phyloP scores from a whole-genome alignment of 2,329 filamentous ascomycete species.

The Nemania bipapillata region DNA sequence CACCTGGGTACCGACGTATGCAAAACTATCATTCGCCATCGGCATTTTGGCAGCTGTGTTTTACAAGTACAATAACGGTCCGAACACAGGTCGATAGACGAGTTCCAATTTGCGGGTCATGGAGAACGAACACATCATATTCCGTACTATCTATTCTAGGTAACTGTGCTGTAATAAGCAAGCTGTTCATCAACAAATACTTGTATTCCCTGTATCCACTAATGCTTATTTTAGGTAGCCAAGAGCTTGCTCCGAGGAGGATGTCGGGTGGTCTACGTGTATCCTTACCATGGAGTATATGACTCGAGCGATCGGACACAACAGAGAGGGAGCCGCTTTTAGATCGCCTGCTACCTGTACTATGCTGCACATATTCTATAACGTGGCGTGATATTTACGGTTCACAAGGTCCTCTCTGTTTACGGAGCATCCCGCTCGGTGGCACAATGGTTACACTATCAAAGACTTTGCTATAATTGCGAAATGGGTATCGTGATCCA shows the following conservation, averaged over 20 bases:
- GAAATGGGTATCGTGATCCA: slow-evolving; percentile 25
- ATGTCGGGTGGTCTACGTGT: not conserved
- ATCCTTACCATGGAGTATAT: not conserved
- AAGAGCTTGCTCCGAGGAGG: not conserved
- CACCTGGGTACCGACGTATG: too few relatives aligned
- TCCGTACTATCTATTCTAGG: too few relatives aligned
- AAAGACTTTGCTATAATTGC: not conserved
- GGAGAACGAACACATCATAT: not conserved
- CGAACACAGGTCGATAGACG: too few relatives aligned
- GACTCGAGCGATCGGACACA: not conserved
- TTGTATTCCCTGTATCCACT: not conserved
- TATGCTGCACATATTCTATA: not conserved
- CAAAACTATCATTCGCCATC: too few relatives aligned
- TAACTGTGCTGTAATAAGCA: too few relatives aligned
- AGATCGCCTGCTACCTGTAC: slow-evolving; percentile 16
- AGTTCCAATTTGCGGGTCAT: not conserved
- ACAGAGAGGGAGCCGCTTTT: slow-evolving; percentile 13
- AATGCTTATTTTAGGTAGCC: not conserved
- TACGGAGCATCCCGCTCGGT: not conserved
- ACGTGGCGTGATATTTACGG: not conserved
- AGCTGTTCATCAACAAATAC: too few relatives aligned
- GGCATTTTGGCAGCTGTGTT: not conserved
- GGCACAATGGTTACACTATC: not conserved
- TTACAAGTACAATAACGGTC: not conserved
- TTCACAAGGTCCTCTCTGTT: slow-evolving; percentile 11